These are phyloP conservation scores for Dalbergia cochinchinensis DNA, from an alignment of 306 rosid genomes.

Conservation along the genomic window DNA sequence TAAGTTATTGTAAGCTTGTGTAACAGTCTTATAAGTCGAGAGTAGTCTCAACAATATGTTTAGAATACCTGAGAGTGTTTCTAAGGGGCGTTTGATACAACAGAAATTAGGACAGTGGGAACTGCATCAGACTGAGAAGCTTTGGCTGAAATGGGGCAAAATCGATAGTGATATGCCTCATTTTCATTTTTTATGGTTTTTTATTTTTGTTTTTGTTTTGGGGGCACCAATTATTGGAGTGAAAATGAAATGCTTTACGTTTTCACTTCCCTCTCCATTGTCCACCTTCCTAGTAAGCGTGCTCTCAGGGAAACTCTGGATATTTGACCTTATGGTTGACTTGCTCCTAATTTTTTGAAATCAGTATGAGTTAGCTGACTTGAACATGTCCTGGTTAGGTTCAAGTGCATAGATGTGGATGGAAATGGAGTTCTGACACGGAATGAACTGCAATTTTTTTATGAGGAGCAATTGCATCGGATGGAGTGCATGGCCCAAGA, in stretches of 20 bases:
- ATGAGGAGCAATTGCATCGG: conserved; percentile 99
- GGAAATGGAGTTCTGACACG: conserved; percentile 94
- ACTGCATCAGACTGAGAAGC: background rate
- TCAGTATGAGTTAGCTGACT: conserved; percentile 47
- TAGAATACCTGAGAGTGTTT: background rate
- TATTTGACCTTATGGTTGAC: conserved; percentile 36
- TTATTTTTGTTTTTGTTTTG: background rate
- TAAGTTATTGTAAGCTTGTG: conserved; percentile 3
- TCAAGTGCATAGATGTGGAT: conserved; percentile 98
- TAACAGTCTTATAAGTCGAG: conserved; percentile 1
- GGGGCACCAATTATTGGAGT: background rate
- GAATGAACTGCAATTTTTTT: conserved; percentile 95
- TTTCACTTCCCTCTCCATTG: conserved; percentile 28
- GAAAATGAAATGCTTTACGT: conserved; percentile 32
- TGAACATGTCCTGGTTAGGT: conserved; percentile 63
- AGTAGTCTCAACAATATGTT: conserved; percentile 14
- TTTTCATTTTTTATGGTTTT: background rate
- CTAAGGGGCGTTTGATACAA: conserved; percentile 1
- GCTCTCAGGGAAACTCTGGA: conserved; percentile 5
- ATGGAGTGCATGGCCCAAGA: conserved; percentile 99
- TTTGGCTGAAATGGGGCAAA: conserved; percentile 8
- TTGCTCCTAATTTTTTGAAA: conserved; percentile 20
- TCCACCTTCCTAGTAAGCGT: conserved; percentile 20
- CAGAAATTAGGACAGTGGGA: conserved; percentile 14
- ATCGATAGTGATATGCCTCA: background rate